Evolutionary conservation across 129 eudicot genomes (phyloP), one percentile per base, ranked within the genome.

Genomic region (carrot (Daucus carota)): DNA sequence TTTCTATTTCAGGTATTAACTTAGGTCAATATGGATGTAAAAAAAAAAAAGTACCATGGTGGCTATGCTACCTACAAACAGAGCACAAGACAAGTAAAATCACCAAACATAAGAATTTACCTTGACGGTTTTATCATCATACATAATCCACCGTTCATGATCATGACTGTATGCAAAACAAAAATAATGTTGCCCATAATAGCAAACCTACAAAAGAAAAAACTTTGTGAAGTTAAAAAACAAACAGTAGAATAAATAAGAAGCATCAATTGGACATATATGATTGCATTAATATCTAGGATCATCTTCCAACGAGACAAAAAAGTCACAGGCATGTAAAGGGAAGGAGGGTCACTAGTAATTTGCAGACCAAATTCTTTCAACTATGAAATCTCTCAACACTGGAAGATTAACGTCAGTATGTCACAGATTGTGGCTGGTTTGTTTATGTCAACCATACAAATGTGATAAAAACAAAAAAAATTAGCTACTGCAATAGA

Each of bases 121-220:
- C 97, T 90, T 91, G 42, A 93, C 96, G 15, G 91, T 87, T 88
- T 87, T 86, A 85, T 93, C 98, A 89, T 93, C 98, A 78, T 90
- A 93, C 98, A 93, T 90, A 47, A 93, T 83, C 98, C 98, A 93
- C 36, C 78, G 81, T 44, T 87, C 87, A 84, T 81, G 86, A 44
- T 80, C 93, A 50, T 83, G 90, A 80, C 83, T 90, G 83, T 87
- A 93, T 31, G 98, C 98, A 84, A 93, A 93, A 81, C 98, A 93
- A 83, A 89, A 92, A 83, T 93, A 93, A 83, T 93, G 98, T 71
- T 93, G 97, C 57, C 98, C 98, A 45, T 93, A 93, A 80, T 90
- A 93, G 86, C 98, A 93, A 57, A 93, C 98, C 98, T 93, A 79
- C 69, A 71, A 75, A 20, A 40, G 54, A 41, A 44, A n/a, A 75